phyloP scores from a whole-genome alignment of 495 filamentous ascomycete genomes.

The Lasiosphaeria hispida region DNA sequence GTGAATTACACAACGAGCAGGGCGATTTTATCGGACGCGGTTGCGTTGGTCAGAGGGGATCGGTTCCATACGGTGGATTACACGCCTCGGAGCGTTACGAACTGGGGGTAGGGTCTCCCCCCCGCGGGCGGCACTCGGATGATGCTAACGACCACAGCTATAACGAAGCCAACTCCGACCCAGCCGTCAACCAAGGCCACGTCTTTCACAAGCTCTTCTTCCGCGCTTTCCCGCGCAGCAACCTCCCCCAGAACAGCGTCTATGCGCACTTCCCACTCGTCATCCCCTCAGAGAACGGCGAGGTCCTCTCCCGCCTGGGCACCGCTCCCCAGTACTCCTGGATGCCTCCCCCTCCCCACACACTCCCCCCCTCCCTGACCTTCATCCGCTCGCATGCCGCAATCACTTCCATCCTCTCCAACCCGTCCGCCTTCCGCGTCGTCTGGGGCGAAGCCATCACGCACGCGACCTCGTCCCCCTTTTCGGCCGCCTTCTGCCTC shows the following conservation, averaged over 20 bases:
- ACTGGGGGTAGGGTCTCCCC: slow-evolving; percentile 61
- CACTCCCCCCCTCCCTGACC: slow-evolving; percentile 49
- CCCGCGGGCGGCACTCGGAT: background rate
- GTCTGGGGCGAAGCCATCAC: slow-evolving; percentile 59
- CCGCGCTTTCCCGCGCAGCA: slow-evolving; percentile 66
- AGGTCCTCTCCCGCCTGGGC: slow-evolving; percentile 60
- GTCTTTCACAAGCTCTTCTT: slow-evolving; percentile 72
- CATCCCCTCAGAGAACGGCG: slow-evolving; percentile 66
- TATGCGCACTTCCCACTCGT: slow-evolving; percentile 76
- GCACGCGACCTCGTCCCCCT: slow-evolving; percentile 46
- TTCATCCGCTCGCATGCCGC: slow-evolving; percentile 58
- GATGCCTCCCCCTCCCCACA: slow-evolving; percentile 54
- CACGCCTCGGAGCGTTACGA: slow-evolving; percentile 68
- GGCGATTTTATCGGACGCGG: slow-evolving; percentile 75
- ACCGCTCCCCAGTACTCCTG: slow-evolving; percentile 64
- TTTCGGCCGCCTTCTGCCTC: slow-evolving; percentile 48
- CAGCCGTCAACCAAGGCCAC: slow-evolving; percentile 64
- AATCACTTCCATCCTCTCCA: slow-evolving; percentile 54
- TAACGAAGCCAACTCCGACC: slow-evolving; percentile 67
- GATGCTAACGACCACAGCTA: background rate
- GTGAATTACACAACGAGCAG: slow-evolving; percentile 70
- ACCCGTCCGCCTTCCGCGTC: slow-evolving; percentile 56
- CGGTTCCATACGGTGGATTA: slow-evolving; percentile 71
- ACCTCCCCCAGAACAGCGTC: slow-evolving; percentile 54
- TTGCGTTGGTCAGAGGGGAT: slow-evolving; percentile 72